Conservation (phyloP, 768 basidiomycete genomes). For the Russula dissimulans region DNA sequence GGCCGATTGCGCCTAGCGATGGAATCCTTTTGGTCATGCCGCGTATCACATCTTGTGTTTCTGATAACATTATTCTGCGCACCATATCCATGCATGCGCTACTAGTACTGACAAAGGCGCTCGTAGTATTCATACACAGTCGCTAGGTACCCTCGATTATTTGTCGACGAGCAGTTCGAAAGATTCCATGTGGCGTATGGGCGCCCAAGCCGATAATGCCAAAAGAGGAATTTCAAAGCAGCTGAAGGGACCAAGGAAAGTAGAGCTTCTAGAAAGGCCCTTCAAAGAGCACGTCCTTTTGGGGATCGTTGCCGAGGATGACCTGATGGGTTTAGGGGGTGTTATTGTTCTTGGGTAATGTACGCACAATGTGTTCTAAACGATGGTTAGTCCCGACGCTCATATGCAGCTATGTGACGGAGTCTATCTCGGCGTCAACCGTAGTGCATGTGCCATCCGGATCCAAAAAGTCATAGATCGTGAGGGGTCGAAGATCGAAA, state of each 20-base stretch:
- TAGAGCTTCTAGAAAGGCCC: neutral
- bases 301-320: neutral
- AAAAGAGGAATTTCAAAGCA: neutral
- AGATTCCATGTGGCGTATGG: neutral
- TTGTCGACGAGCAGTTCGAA: neutral
- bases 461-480: conserved; percentile 57
- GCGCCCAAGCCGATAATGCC: neutral
- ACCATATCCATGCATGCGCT: too few species aligned
- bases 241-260: neutral
- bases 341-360: neutral
- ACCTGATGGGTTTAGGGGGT: neutral
- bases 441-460: conserved; percentile 26
- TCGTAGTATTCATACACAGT: too few species aligned
- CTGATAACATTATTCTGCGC: too few species aligned
- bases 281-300: neutral
- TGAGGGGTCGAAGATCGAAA: conserved; percentile 66
- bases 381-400: neutral
- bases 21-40: too few species aligned
- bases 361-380: neutral
- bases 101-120: too few species aligned
- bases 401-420: neutral
- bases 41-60: too few species aligned
- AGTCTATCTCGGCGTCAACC: neutral
- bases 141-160: neutral
- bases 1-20: too few species aligned